Conservation (phyloP, 306 rosid species). For the Hippophae rhamnoides region DNA sequence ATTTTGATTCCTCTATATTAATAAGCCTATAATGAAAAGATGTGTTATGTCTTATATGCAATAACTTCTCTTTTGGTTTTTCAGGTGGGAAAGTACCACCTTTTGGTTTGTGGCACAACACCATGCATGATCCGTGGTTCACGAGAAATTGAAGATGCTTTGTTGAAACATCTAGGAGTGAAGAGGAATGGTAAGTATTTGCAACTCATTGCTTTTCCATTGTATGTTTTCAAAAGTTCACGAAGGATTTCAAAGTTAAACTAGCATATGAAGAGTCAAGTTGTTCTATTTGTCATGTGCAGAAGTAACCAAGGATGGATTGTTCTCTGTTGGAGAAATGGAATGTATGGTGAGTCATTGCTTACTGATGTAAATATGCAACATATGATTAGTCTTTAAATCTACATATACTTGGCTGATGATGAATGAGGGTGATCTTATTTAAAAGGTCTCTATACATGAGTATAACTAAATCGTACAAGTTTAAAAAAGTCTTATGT, state of each 20-base stretch:
- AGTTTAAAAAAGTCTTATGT: too few species aligned
- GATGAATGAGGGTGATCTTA: too few species aligned
- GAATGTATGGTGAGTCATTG: conserved; percentile 86
- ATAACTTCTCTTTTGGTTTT: background rate
- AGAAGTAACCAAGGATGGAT: conserved; percentile 96
- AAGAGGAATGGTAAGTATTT: conserved; percentile 71
- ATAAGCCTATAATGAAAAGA: background rate
- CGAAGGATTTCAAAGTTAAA: background rate
- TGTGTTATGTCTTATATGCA: conserved; percentile 16
- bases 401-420: background rate
- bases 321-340: conserved; percentile 99
- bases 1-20: conserved; percentile 1
- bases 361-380: background rate
- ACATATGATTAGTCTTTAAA: conserved; percentile 9
- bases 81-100: conserved; percentile 92
- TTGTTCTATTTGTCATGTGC: conserved; percentile 24
- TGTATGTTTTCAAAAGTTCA: background rate
- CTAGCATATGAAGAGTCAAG: too few species aligned
- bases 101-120: conserved; percentile 94
- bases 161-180: conserved; percentile 87
- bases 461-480: too few species aligned
- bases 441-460: too few species aligned
- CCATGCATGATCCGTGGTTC: conserved; percentile 99
- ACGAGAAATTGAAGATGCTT: conserved; percentile 79
- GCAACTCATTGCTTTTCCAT: background rate